phyloP scores from a whole-genome alignment of 805 yeast species.

The Kluyveromyces nonfermentans region DNA sequence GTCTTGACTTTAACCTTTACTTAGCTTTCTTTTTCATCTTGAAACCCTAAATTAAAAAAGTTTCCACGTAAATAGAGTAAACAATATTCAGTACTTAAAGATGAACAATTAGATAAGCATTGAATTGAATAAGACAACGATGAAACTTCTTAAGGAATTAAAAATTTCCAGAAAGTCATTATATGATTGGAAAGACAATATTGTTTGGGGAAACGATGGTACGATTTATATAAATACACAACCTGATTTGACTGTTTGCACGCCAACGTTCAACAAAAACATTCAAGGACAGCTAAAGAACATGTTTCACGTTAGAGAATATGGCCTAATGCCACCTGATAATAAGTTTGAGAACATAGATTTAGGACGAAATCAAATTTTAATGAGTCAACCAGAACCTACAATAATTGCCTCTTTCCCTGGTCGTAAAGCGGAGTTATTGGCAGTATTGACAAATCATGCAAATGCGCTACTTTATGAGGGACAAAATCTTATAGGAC shows the following conservation, averaged over 20 bases:
- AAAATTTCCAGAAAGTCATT: constrained; percentile 21
- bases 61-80: not conserved
- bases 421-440: constrained; percentile 11
- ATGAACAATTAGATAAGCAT: not conserved
- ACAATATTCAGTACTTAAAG: not conserved
- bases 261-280: constrained; percentile 18
- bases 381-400: constrained; percentile 24
- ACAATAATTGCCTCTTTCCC: constrained; percentile 14
- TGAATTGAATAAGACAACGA: constrained; percentile 1
- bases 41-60: not conserved
- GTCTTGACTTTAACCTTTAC: not conserved
- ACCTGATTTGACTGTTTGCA: constrained; percentile 21
- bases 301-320: constrained; percentile 22
- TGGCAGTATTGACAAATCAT: constrained; percentile 24
- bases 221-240: constrained; percentile 19
- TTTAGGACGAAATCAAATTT: constrained; percentile 15
- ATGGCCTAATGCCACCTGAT: constrained; percentile 9
- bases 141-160: constrained; percentile 24
- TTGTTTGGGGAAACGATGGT: constrained; percentile 26
- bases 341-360: constrained; percentile 23
- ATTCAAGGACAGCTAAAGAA: constrained; percentile 13
- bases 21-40: not conserved
- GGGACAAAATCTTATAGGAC: constrained; percentile 7
- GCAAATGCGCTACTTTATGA: constrained; percentile 19
- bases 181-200: constrained; percentile 18